phyloP scores from a whole-genome alignment of 164 flowering plant genomes.

The Liquidambar formosana region DNA sequence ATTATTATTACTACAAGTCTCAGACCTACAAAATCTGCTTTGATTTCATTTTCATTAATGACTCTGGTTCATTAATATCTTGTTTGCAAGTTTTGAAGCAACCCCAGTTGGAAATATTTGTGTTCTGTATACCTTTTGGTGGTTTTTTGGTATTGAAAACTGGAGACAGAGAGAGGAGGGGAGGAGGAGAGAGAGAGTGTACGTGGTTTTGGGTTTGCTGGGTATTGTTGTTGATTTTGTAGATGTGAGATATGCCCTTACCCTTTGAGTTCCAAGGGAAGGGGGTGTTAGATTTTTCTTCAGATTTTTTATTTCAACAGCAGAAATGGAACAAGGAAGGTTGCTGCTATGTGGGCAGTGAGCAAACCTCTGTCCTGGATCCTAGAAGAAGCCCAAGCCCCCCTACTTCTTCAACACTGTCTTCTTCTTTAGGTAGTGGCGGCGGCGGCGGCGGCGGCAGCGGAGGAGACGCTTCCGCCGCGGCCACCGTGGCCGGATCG shows the following conservation, averaged over 20 bases:
- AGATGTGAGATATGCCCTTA: slow-evolving; percentile 85
- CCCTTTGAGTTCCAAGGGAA: slow-evolving; percentile 73
- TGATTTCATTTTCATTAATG: too few relatives aligned
- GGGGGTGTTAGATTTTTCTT: slow-evolving; percentile 50
- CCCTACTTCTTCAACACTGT: slow-evolving; percentile 73
- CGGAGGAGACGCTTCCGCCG: too few relatives aligned
- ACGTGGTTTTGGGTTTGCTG: slow-evolving; percentile 9
- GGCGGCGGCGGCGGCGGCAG: slow-evolving; percentile 53
- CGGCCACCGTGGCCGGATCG: slow-evolving; percentile 53
- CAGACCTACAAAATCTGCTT: too few relatives aligned
- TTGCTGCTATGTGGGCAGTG: slow-evolving; percentile 34
- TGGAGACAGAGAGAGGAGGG: slow-evolving; percentile 11
- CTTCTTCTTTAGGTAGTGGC: slow-evolving; percentile 59
- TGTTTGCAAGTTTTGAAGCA: slow-evolving; percentile 5
- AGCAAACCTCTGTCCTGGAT: slow-evolving; percentile 84
- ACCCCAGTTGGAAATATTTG: slow-evolving; percentile 3
- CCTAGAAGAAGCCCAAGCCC: slow-evolving; percentile 66
- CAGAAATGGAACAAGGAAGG: slow-evolving; percentile 25
- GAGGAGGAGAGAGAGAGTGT: neutral
- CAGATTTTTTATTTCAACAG: slow-evolving; percentile 26
- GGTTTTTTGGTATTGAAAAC: slow-evolving; percentile 17
- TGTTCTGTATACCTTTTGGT: neutral
- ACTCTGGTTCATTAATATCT: neutral
- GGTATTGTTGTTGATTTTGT: slow-evolving; percentile 16
- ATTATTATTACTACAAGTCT: too few relatives aligned